Base-by-base conservation (phyloP, 2,329 filamentous ascomycete species). In the Aspergillus latus region DNA sequence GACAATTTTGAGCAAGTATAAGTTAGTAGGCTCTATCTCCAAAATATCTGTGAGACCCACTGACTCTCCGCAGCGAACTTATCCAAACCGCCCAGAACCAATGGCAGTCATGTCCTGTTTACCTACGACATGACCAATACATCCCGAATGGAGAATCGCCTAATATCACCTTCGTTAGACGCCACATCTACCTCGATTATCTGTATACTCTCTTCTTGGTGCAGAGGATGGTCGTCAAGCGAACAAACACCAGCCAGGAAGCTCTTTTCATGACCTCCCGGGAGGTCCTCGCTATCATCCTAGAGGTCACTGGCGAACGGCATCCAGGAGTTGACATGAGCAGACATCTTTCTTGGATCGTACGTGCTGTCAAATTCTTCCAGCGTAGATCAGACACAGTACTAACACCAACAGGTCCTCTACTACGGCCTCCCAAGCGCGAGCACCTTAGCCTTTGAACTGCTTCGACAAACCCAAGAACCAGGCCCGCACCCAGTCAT, bases 191-290 rank as follows among this genome's bases (percentile, higher is more conserved):
- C 57, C 61, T 73, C 13, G 70, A 73, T 36, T 72, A 70, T 49
- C 60, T 72, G 2, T 71, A 73, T 43, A 72, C 70, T 4, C 64
- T 66, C 29, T 74, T 74, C 53, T 53, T 74, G 5, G 62, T 74
- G 1, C 68, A 72, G 49, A 57, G 72, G 21, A 64, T 69, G 21
- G 59, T 73, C 11, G 65, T 69, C 15, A 74, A 72, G 50, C 64
- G 68, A 34, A 68, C 67, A 0, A 63, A 67, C 26, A 66, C 65
- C 7, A 68, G 67, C 10, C 67, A 70, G n/a, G 64, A 64, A 29
- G 61, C 64, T 10, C 67, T 73, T 7, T 71, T 68, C 47, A 65
- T 70, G 26, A 68, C 70, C 2, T 70, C 71, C 7, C 64, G 71
- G 40, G 63, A 61, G n/a, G 53, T 70, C 0, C 54, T 73, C 15